These are phyloP conservation scores for Potentilla sterilis DNA, from an alignment of 306 rosid species.

Conservation along the genomic window DNA sequence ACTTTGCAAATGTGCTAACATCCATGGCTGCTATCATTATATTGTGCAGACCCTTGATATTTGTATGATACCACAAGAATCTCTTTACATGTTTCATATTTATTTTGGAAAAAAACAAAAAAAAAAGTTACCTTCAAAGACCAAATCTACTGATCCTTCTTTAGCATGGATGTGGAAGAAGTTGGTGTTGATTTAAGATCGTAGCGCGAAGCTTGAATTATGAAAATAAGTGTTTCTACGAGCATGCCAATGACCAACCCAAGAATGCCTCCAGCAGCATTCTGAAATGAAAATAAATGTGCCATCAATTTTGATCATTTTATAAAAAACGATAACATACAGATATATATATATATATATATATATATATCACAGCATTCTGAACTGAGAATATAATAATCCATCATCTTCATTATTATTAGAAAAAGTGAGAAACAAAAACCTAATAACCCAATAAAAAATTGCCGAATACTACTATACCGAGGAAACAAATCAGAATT, in stretches of 20 bases:
- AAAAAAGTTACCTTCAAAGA: background rate
- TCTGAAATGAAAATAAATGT: slow-evolving; percentile 38
- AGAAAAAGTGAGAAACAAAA: background rate
- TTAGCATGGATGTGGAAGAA: slow-evolving; percentile 43
- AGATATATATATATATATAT: too few relatives aligned
- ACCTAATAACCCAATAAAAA: background rate
- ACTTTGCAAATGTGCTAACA: background rate
- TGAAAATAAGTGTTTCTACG: slow-evolving; percentile 92
- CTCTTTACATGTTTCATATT: background rate
- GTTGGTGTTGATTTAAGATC: slow-evolving; percentile 42
- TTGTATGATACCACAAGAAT: background rate
- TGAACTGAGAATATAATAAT: slow-evolving; percentile 24
- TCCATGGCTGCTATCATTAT: background rate
- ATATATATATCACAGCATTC: slow-evolving; percentile 45
- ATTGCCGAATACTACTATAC: slow-evolving; percentile 5
- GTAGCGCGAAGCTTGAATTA: slow-evolving; percentile 46
- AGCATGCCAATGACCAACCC: slow-evolving; percentile 85
- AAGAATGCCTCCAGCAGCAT: slow-evolving; percentile 86
- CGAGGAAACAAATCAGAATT: background rate
- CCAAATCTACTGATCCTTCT: slow-evolving; percentile 62
- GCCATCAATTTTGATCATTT: slow-evolving; percentile 6
- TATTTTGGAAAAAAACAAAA: background rate
- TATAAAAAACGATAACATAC: background rate
- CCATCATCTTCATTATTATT: background rate
- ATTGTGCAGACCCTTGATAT: background rate